Evolutionary conservation across 805 yeast genomes (phyloP).

Genomic region (Ogataea nonfermentans): DNA sequence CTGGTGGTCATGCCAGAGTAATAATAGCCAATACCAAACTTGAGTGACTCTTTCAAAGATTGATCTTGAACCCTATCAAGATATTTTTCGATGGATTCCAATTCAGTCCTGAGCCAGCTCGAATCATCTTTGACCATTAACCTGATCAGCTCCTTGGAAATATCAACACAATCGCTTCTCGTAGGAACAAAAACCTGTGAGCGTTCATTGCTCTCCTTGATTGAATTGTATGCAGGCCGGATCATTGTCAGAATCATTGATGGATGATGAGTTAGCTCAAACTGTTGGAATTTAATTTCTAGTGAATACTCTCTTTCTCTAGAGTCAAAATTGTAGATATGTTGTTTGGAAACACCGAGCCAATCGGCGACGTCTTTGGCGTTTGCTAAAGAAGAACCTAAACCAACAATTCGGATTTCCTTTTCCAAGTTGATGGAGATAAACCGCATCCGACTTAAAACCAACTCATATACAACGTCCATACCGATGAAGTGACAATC

Average conservation of each 20-base stretch:
- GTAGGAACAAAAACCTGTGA: conserved; percentile 56
- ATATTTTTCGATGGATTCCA: conserved; percentile 39
- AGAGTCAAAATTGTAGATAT: conserved; percentile 70
- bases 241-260: conserved; percentile 52
- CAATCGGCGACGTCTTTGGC: conserved; percentile 81
- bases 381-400: conserved; percentile 68
- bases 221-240: conserved; percentile 45
- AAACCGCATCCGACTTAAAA: conserved; percentile 68
- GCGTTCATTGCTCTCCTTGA: conserved; percentile 33
- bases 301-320: conserved; percentile 55
- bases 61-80: conserved; percentile 47
- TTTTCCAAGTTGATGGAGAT: conserved; percentile 64
- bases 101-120: conserved; percentile 41
- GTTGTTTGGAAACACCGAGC: conserved; percentile 67
- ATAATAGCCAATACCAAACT: conserved; percentile 62
- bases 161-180: conserved; percentile 51
- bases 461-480: conserved; percentile 58
- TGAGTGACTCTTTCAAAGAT: conserved; percentile 42
- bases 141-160: conserved; percentile 45
- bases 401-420: conserved; percentile 60
- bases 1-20: conserved; percentile 53
- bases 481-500: conserved; percentile 66
- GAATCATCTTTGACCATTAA: conserved; percentile 33
- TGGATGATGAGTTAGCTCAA: conserved; percentile 47
- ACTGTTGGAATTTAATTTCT: conserved; percentile 54